Conservation (phyloP, 2,329 filamentous ascomycete species). For the Nectriaceae sp. region DNA sequence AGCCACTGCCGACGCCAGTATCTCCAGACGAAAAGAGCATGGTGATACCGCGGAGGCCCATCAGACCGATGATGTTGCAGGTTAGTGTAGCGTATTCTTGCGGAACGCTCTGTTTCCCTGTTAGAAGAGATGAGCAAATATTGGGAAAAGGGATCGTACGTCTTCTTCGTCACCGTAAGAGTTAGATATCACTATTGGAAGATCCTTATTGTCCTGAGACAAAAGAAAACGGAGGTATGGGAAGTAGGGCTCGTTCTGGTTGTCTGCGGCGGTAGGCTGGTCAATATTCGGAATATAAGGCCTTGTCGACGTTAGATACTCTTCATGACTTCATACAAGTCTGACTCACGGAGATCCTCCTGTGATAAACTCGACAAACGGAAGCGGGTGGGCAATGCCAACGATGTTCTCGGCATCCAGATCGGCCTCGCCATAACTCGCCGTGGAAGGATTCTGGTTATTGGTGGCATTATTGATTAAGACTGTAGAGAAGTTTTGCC, state of each 20-base stretch:
- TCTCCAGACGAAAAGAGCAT: constrained; percentile 46
- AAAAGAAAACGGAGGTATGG: neutral
- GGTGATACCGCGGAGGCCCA: constrained; percentile 40
- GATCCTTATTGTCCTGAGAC: neutral
- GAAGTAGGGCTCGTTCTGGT: neutral
- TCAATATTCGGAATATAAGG: neutral
- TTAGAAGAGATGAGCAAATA: neutral
- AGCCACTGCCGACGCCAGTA: constrained; percentile 21
- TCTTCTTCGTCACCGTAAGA: neutral
- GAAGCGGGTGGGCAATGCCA: constrained; percentile 17
- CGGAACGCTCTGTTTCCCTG: neutral
- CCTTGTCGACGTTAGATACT: neutral
- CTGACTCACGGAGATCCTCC: constrained; percentile 1
- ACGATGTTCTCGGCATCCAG: constrained; percentile 18
- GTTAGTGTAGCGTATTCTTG: neutral
- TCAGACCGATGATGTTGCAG: neutral
- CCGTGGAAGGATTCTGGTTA: constrained; percentile 11
- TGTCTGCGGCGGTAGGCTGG: neutral
- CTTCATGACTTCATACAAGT: neutral
- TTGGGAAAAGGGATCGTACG: neutral
- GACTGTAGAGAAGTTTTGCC: constrained; percentile 14
- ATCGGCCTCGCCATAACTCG: constrained; percentile 9
- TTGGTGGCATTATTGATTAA: constrained; percentile 15
- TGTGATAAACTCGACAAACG: constrained; percentile 19
- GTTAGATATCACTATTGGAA: neutral